These are phyloP conservation scores for Fusarium musae DNA, from an alignment of 2,329 filamentous ascomycete genomes.

Conservation along the genomic window DNA sequence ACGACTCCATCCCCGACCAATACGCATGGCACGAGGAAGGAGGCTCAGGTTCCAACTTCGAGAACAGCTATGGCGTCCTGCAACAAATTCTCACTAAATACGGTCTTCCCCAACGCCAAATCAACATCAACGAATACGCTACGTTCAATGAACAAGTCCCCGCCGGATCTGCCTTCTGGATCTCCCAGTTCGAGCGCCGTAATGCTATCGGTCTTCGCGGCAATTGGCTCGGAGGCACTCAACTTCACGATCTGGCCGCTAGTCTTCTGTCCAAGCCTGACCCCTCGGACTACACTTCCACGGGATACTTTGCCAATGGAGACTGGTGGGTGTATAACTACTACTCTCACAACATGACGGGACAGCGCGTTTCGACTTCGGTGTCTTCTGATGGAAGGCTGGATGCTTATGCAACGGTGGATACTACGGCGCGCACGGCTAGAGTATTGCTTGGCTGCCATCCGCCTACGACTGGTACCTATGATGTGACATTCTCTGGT, in stretches of 20 bases:
- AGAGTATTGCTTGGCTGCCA: background rate
- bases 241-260: background rate
- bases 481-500: background rate
- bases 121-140: background rate
- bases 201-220: background rate
- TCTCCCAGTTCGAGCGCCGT: background rate
- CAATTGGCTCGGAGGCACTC: background rate
- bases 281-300: background rate
- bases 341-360: background rate
- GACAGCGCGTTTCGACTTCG: background rate
- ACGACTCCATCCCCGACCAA: background rate
- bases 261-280: background rate
- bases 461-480: background rate
- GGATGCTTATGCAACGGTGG: background rate
- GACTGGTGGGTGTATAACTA: background rate
- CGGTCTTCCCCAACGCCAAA: background rate
- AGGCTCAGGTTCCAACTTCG: background rate
- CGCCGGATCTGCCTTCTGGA: background rate
- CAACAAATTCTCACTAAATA: background rate
- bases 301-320: background rate
- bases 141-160: background rate
- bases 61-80: background rate
- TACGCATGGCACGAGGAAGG: background rate
- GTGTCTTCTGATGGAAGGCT: background rate
- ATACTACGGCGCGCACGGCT: background rate